Evolutionary conservation across 2,329 filamentous ascomycete species (phyloP), one percentile per base, ranked within the genome.

Genomic region (Colletotrichum acutatum): DNA sequence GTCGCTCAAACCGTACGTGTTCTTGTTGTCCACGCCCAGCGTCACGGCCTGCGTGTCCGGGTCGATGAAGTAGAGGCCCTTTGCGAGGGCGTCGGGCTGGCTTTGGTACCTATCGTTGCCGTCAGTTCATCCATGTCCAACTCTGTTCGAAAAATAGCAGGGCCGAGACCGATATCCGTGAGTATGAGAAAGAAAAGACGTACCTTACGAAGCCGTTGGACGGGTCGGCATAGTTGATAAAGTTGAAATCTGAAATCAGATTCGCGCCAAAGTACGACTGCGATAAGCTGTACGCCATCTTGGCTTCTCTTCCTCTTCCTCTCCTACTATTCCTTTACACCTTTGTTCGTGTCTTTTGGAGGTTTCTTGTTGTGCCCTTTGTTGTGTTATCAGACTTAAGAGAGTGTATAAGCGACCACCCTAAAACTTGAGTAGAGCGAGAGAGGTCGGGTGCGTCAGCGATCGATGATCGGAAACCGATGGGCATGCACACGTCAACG

Each of bases 181-280:
- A 49, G 19, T 46, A 7, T 2, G 16, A 42, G 60, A 28, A 30
- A 22, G 49, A 63, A 78, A 82, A 78, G 61, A 88, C 87, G 80
- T 90, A 95, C 79, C 86, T 82, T 30, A 95, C 93, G 77, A 89
- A 94, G 57, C 93, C 93, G 74, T 91, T 82, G 12, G 90, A 94
- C 1, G 89, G 91, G 77, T 95, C 93, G 5, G 75, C 63, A 1
- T 82, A 84, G 19, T 85, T 84, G 72, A 86, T 84, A 80, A 88
- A 90, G 75, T 82, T 84, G 79, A 90, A 90, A 71, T 82, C 82
- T 56, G 80, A 82, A 68, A 89, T 80, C 59, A 88, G 81, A 65
- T 83, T 82, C 59, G 83, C 80, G 57, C 84, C 84, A 24, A 80
- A 79, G 66, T 86, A 88, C 26, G 82, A 86, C 68, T 80, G 82